Base-by-base conservation (phyloP, 257 asterid species). In the Solanum paucissectum region DNA sequence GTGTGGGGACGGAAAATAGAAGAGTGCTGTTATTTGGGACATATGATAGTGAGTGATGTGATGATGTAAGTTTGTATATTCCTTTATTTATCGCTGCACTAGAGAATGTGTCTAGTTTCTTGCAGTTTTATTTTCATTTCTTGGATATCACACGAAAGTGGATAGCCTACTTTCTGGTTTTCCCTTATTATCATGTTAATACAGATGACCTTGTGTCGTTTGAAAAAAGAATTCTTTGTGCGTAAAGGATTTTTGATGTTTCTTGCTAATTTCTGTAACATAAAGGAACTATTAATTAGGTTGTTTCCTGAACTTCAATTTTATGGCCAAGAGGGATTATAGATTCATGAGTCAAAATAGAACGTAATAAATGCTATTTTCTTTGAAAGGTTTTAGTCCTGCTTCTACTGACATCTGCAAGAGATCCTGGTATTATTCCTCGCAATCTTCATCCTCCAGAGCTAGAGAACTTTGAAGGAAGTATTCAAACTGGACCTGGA, bases 341-440 rank as follows among this genome's bases (percentile, higher is more conserved):
- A 18, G 25, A 44, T 79, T 79, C 66, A 16, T 79, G 66, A 79
- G 64, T 44, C 27, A 27, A 79, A 77, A 29, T 77, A 77, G 38
- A 42, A 77, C 5, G 66, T 79, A 44, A 49, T 29, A 49, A 14
- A 46, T 20, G 18, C 27, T 38, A 68, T 40, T 81, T 44, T 84
- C 86, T 88, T 18, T 81, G 83, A 21, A 92, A 96, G 99, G 98
- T 88, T 46, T 84, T 97, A 83, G 88, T 95, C 87, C 93, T 95
- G 90, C 98, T 97, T 72, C 89, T 97, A 20, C 83, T 95, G 87
- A 97, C 98, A 87, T 93, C 98, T 72, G 96, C 96, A 49, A 90
- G 98, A 89, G 99, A 97, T 90, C 99, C 99, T 36, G 99, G 99
- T 69, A 97, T 97, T 79, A 83, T 97, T 87, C 99, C 99, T 71